phyloP scores from a whole-genome alignment of 305 asterid species.

The Salvia sclarea region DNA sequence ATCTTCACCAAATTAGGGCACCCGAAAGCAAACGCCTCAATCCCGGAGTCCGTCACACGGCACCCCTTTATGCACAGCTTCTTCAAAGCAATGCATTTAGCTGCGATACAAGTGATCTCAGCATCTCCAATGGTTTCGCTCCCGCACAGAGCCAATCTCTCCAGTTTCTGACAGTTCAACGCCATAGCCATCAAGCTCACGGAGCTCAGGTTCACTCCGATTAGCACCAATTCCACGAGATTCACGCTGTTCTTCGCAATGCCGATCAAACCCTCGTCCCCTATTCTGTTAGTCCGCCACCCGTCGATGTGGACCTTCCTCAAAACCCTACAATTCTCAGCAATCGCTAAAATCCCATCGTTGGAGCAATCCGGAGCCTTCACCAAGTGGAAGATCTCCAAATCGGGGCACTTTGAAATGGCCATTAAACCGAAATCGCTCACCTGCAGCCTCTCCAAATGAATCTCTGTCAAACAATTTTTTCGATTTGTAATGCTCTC shows the following conservation, averaged over 20 bases:
- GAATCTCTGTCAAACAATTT: neutral
- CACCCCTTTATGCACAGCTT: constrained; percentile 68
- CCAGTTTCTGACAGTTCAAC: constrained; percentile 51
- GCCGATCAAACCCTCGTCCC: constrained; percentile 51
- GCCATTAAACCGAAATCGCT: neutral
- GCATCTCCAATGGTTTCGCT: constrained; percentile 62
- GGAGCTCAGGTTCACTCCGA: constrained; percentile 56
- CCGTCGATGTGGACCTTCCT: constrained; percentile 72
- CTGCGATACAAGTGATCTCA: constrained; percentile 53
- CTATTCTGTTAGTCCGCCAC: constrained; percentile 68
- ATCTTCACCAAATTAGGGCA: constrained; percentile 66
- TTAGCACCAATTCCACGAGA: constrained; percentile 62
- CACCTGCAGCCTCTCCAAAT: neutral
- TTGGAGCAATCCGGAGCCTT: neutral
- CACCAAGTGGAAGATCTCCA: neutral
- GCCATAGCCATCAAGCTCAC: constrained; percentile 50
- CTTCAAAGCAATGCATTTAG: constrained; percentile 51
- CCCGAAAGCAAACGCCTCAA: constrained; percentile 53
- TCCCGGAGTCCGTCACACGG: constrained; percentile 55
- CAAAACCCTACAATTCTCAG: constrained; percentile 59
- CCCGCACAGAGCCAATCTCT: constrained; percentile 65
- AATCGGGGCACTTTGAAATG: neutral
- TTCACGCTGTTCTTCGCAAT: constrained; percentile 51
- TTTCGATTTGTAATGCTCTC: neutral
- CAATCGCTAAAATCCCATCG: constrained; percentile 34